Percentiles rank a stretch among this genome's conserved stretches.
phyloP scores from a whole-genome alignment of 257 asterid genomes.

The Galeopsis tetrahit region DNA sequence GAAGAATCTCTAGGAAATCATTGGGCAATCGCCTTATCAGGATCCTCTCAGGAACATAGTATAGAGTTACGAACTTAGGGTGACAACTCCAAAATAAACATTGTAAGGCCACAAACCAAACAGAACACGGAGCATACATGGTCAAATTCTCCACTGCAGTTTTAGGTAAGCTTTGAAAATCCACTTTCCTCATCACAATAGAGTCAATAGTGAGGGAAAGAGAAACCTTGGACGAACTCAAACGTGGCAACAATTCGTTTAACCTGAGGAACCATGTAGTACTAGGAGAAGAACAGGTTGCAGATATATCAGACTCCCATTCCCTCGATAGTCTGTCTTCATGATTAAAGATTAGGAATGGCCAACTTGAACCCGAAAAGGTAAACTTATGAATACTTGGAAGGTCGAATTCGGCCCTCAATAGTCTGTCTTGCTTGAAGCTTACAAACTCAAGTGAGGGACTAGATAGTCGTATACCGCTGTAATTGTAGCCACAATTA shows the following conservation, averaged over 20 bases:
- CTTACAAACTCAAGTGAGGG: no score
- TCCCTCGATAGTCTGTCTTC: no score
- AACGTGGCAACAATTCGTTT: neutral
- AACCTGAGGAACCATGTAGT: slow-evolving; percentile 1
- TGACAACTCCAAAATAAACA: slow-evolving; percentile 1
- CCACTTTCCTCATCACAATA: fast-evolving
- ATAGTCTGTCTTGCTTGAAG: no score
- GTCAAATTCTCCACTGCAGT: slow-evolving; percentile 20
- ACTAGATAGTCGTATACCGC: no score
- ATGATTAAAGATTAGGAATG: no score
- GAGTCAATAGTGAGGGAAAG: neutral
- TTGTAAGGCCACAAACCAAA: neutral
- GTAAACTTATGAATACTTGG: no score
- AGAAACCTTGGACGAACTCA: neutral
- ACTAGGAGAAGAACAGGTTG: neutral
- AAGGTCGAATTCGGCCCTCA: no score
- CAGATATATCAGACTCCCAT: neutral
- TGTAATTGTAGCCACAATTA: no score
- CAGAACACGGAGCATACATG: neutral
- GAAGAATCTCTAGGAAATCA: neutral
- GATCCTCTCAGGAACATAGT: neutral
- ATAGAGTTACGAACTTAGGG: slow-evolving; percentile 11
- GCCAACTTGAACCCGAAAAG: no score
- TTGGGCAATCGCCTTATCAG: neutral
- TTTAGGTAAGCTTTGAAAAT: neutral